Base-by-base conservation (phyloP, 83 land plant genomes). In the Diphasiastrum complanatum region DNA sequence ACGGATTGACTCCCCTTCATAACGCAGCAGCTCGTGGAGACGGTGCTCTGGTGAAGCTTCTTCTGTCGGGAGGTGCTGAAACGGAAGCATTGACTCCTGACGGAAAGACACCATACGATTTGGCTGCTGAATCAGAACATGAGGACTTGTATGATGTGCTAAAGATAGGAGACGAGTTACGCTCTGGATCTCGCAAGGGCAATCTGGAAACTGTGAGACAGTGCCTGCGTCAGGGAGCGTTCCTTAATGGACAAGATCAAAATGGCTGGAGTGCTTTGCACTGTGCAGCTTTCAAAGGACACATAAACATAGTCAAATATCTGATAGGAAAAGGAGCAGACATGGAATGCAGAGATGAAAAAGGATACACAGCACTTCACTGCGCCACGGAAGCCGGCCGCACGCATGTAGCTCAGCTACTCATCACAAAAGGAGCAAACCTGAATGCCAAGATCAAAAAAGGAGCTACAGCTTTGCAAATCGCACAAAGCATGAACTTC, bases 181-280 rank as follows among this genome's bases (percentile, higher is more conserved):
- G 63, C 29, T 4, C 63, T 6, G 82, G 77, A 14, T 68, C 85
- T 0, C 25, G 77, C 54, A 72, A 70, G n/a, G 85, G 85, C 1
- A 79, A 78, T 4, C 25, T 51, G 50, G 37, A 67, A 25, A 60
- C 41, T 34, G 53, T 79, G 27, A 72, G 45, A 0, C 45, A 51
- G 54, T 66, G 68, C 18, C 37, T 82, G 0, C 75, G 76, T 58
- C 50, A 49, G 25, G 85, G 85, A 1, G 79, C 75, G 3, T 38
- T 36, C 0, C 61, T 73, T 20, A 70, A 73, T 18, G 77, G 80
- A 20, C 36, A 65, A 10, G 85, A 82, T 37, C 77, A 73, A 54
- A 33, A 75, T 43, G 85, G 85, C 1, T 82, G 85, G 85, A 78
- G 79, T 12, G 75, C 82, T 4, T 46, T 82, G 38, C 82, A 79